phyloP scores from a whole-genome alignment of 495 filamentous ascomycete genomes.

The Daldinia loculata region DNA sequence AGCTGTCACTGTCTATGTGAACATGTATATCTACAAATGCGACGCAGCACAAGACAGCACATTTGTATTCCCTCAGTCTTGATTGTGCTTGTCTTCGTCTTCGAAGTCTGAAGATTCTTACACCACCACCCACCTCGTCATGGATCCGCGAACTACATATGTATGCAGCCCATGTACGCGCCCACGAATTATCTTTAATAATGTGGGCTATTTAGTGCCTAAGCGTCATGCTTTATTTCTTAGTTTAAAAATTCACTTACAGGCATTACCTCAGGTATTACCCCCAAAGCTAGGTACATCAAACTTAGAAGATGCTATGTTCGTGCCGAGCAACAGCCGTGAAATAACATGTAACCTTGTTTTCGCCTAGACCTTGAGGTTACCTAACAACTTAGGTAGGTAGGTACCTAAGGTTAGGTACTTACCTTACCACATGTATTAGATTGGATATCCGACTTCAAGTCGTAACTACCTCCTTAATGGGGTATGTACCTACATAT shows the following conservation, averaged over 20 bases:
- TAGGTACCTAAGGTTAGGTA: conserved; percentile 11
- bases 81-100: not conserved
- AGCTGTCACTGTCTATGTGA: not conserved
- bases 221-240: not conserved
- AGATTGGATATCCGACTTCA: not conserved
- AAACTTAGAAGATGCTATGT: not conserved
- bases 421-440: not conserved
- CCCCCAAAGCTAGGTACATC: not conserved
- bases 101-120: not conserved
- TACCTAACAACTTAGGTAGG: no score
- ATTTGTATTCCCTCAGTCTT: conserved; percentile 27
- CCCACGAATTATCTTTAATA: not conserved
- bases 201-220: not conserved
- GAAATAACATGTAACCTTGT: conserved; percentile 5
- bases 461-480: conserved; percentile 2
- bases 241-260: not conserved
- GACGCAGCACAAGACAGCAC: conserved; percentile 35
- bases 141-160: not conserved
- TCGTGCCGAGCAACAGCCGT: conserved; percentile 38
- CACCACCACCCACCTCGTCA: not conserved
- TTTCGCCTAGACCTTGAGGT: conserved; percentile 4
- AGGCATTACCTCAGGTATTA: not conserved
- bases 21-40: conserved; percentile 6
- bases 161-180: not conserved
- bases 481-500: not conserved